These are phyloP conservation scores for Candida quercuum DNA, from an alignment of 805 yeast species.

Conservation along the genomic window DNA sequence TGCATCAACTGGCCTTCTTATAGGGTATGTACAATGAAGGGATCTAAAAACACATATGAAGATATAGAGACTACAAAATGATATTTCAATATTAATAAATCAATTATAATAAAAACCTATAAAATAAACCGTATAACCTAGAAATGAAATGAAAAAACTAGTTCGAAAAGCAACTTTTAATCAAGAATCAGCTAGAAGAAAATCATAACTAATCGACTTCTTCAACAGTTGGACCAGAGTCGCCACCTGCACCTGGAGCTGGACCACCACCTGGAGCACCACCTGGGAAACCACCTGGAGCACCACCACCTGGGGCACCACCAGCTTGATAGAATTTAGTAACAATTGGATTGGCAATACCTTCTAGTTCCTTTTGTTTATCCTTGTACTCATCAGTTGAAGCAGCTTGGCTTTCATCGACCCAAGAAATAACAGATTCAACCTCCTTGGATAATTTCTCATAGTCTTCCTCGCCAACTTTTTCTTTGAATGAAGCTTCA, in stretches of 20 bases:
- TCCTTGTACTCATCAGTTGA: slow-evolving; percentile 88
- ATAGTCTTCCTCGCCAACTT: slow-evolving; percentile 65
- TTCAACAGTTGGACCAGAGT: slow-evolving; percentile 67
- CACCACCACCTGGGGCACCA: slow-evolving; percentile 78
- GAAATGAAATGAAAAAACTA: neutral
- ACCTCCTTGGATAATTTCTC: slow-evolving; percentile 77
- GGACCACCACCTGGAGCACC: slow-evolving; percentile 55
- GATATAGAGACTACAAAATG: no score
- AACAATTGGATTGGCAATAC: slow-evolving; percentile 94
- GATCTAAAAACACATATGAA: no score
- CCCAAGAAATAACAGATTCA: slow-evolving; percentile 84
- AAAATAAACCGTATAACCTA: no score
- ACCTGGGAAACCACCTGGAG: slow-evolving; percentile 58
- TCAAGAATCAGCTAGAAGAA: no score
- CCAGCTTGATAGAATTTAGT: slow-evolving; percentile 89
- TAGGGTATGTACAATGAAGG: no score
- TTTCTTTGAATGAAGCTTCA: slow-evolving; percentile 74
- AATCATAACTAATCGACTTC: slow-evolving; percentile 56
- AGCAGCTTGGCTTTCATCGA: slow-evolving; percentile 89
- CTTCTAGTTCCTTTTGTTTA: slow-evolving; percentile 95
- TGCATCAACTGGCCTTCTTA: no score
- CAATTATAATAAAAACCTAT: no score
- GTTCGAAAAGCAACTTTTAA: neutral
- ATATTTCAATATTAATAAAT: no score
- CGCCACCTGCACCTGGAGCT: slow-evolving; percentile 49